phyloP scores from a whole-genome alignment of 2,329 filamentous ascomycete genomes.

The Coniochaeta prunicola region DNA sequence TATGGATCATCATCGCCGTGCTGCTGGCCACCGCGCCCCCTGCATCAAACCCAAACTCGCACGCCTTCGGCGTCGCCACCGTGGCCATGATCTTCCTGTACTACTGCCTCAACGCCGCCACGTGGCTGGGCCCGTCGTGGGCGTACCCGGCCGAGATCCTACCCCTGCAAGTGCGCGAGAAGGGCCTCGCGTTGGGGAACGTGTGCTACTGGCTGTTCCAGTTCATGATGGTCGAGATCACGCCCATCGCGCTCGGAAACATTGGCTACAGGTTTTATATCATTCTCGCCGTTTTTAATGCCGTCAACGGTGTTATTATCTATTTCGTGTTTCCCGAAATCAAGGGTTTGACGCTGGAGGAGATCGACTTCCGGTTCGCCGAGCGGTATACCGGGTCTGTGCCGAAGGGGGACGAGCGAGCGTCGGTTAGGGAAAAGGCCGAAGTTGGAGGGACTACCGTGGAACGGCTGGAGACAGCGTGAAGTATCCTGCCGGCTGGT shows the following conservation, averaged over 20 bases:
- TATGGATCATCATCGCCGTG: constrained; percentile 6
- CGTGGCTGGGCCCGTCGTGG: constrained; percentile 23
- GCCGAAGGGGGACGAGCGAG: neutral
- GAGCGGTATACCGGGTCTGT: constrained; percentile 6
- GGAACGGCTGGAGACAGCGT: neutral
- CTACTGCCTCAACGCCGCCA: constrained; percentile 21
- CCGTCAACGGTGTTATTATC: constrained; percentile 32
- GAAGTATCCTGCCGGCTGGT: neutral
- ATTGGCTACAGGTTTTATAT: constrained; percentile 44
- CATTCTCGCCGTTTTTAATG: constrained; percentile 42
- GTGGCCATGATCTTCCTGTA: constrained; percentile 12
- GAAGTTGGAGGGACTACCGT: neutral
- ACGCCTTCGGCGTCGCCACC: constrained; percentile 9
- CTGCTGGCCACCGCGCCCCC: constrained; percentile 5
- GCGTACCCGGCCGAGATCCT: constrained; percentile 24
- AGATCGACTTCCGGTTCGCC: constrained; percentile 41
- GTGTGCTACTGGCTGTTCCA: constrained; percentile 29
- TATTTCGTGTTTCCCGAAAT: constrained; percentile 48
- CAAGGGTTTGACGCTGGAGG: constrained; percentile 37
- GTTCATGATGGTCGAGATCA: constrained; percentile 40
- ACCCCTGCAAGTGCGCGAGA: constrained; percentile 22
- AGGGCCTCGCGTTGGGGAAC: constrained; percentile 24
- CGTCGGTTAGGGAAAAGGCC: neutral
- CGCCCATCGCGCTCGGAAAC: constrained; percentile 37
- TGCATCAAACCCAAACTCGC: neutral